These are phyloP conservation scores for Fraxinus velutina DNA, from an alignment of 305 asterid species.

Conservation along the genomic window DNA sequence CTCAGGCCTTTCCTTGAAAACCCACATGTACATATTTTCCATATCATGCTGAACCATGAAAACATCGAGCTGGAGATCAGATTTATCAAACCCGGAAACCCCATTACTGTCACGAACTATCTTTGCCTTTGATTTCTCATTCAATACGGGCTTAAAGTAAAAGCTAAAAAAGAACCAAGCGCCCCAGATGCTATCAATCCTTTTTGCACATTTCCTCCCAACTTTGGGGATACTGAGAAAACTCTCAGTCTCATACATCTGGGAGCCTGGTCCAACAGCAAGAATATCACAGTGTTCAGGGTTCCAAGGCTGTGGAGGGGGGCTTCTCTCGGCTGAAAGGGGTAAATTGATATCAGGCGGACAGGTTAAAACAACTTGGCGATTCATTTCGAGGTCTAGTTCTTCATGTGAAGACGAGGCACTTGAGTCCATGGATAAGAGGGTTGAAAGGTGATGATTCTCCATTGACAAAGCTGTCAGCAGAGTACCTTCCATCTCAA, in stretches of 20 bases:
- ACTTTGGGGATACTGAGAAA: conserved; percentile 52
- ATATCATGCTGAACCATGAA: conserved; percentile 92
- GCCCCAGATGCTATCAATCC: conserved; percentile 87
- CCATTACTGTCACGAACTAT: conserved; percentile 60
- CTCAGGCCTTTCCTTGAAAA: conserved; percentile 81
- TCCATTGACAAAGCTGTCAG: conserved; percentile 69
- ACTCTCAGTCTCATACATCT: conserved; percentile 57
- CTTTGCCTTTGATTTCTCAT: conserved; percentile 73
- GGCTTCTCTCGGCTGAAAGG: conserved; percentile 76
- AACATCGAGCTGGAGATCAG: conserved; percentile 74
- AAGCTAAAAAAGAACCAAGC: conserved; percentile 94
- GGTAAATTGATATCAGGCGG: conserved; percentile 91
- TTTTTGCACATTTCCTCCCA: conserved; percentile 64
- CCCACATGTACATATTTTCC: conserved; percentile 98
- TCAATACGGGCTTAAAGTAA: conserved; percentile 77
- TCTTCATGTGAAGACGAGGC: conserved; percentile 82
- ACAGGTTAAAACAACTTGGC: conserved; percentile 52
- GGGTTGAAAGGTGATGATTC: conserved; percentile 82
- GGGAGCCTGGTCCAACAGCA: conserved; percentile 69
- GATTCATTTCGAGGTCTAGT: conserved; percentile 72
- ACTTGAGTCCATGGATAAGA: conserved; percentile 86
- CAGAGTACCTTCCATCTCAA: conserved; percentile 60
- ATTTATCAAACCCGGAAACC: conserved; percentile 64
- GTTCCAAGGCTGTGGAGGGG: conserved; percentile 72
- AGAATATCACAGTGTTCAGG: conserved; percentile 66